These are phyloP conservation scores for Pseudocercospora macadamiae DNA, from an alignment of 2,329 filamentous ascomycete genomes.

Conservation along the genomic window DNA sequence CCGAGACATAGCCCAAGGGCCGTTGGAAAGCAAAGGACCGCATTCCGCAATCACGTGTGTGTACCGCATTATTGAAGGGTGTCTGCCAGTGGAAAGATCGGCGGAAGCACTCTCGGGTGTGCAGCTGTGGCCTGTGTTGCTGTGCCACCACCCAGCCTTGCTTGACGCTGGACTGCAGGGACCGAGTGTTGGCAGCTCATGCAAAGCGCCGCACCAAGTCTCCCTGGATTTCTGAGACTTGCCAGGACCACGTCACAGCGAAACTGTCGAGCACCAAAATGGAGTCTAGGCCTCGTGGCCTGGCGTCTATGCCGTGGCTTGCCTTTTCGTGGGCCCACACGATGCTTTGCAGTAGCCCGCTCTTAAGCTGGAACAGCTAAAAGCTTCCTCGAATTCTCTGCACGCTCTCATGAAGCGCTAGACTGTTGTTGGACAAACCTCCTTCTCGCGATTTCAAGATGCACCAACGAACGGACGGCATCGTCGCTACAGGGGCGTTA, in stretches of 20 bases:
- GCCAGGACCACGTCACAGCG: slow-evolving; percentile 25
- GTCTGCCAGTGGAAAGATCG: slow-evolving; percentile 10
- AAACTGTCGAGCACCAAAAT: slow-evolving; percentile 13
- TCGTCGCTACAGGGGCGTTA: slow-evolving; percentile 2
- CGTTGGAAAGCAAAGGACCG: slow-evolving; percentile 4
- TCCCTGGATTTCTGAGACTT: slow-evolving; percentile 12
- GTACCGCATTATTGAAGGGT: background rate
- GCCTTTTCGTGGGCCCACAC: slow-evolving; percentile 17
- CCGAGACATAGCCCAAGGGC: slow-evolving; percentile 15
- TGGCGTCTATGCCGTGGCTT: slow-evolving; percentile 19
- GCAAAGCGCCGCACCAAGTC: slow-evolving; percentile 12
- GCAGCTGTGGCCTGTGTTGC: slow-evolving; percentile 18
- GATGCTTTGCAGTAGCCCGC: slow-evolving; percentile 28
- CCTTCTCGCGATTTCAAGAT: slow-evolving; percentile 11
- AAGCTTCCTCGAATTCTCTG: slow-evolving; percentile 20
- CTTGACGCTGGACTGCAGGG: slow-evolving; percentile 14
- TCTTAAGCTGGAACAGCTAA: slow-evolving; percentile 7
- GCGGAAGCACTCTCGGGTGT: slow-evolving; percentile 13
- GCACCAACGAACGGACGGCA: slow-evolving; percentile 1
- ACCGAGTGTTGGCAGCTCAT: slow-evolving; percentile 17
- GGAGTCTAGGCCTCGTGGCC: slow-evolving; percentile 27
- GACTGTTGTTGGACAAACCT: slow-evolving; percentile 5
- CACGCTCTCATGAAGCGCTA: slow-evolving; percentile 12
- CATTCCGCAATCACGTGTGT: slow-evolving; percentile 6
- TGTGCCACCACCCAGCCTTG: slow-evolving; percentile 22